These are phyloP conservation scores for Suhomyces bribrorum DNA, from an alignment of 1,139 yeast species.

Conservation along the genomic window DNA sequence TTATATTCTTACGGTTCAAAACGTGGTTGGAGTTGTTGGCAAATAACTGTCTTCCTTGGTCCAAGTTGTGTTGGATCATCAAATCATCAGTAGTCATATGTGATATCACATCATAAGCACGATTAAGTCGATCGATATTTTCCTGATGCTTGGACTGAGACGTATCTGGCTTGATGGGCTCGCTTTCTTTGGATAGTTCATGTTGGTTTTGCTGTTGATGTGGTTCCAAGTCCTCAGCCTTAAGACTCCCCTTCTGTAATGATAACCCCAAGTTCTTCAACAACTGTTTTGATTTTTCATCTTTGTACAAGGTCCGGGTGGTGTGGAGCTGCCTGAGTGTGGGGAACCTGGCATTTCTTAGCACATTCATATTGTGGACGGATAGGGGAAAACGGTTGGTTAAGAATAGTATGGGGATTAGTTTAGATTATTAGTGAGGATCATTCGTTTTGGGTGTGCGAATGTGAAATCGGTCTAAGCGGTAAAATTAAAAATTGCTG, in stretches of 20 bases:
- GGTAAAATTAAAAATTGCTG: too few relatives aligned
- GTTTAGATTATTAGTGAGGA: conserved; percentile 4
- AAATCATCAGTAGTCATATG: conserved; percentile 45
- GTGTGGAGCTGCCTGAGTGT: conserved; percentile 5
- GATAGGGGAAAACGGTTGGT: not conserved
- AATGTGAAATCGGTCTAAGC: not conserved
- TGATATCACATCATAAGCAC: conserved; percentile 33
- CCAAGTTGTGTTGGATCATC: conserved; percentile 39
- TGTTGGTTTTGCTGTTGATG: not conserved
- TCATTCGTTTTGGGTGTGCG: conserved; percentile 11
- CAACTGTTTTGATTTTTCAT: conserved; percentile 30
- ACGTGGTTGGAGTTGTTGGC: conserved; percentile 39
- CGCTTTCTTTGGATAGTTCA: conserved; percentile 1
- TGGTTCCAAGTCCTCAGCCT: conserved; percentile 12
- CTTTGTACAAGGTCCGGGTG: conserved; percentile 14
- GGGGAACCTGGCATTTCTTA: conserved; percentile 4
- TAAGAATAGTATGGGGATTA: not conserved
- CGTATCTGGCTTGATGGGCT: conserved; percentile 2
- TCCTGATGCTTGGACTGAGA: conserved; percentile 9
- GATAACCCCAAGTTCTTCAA: conserved; percentile 30
- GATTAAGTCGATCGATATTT: conserved; percentile 11
- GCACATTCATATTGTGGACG: conserved; percentile 6
- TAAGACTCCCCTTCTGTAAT: conserved; percentile 34
- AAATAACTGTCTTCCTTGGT: conserved; percentile 38
- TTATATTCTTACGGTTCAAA: conserved; percentile 35